Base-by-base conservation (phyloP, 352 stramenopile genomes). In the Phytopythium boreale region DNA sequence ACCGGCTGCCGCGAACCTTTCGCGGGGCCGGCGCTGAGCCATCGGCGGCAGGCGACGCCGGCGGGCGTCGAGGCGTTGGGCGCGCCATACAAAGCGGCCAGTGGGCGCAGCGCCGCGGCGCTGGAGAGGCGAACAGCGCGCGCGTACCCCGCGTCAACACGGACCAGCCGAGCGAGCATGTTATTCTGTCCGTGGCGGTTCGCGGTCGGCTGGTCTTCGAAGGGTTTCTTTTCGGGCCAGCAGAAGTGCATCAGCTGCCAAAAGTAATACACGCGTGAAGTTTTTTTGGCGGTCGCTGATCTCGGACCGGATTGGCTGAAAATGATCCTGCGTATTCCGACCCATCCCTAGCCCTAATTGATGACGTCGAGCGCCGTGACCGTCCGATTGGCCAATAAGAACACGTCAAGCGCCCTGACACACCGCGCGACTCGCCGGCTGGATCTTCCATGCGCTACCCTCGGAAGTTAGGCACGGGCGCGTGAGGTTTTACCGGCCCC, bases 1-100 rank as follows among this genome's bases (percentile, higher is more conserved):
- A 90, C 67, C 4, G 74, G 62, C 8, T 66, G 39, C 31, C 67
- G 67, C 56, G 66, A 34, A 9, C 49, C 46, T 5, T 29, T 47
- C 53, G 53, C 53, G 15, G 7, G 14, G 10, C 36, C 53, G 46
- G 10, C 22, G 46, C 46, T 53, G 8, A 29, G 11, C 46, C 46
- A 53, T 10, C 46, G 46, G 2, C 46, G 46, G 2, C 11, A 9
- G 1, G 12, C 12, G 26, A 11, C 22, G n/a, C 0, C 43, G 11
- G 1, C 10, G 22, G 43, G 5, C 4, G 43, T 1, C 6, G 7
- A 50, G 4, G 8, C 9, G 8, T 19, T 14, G 20, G 20, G 17
- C 15, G 41, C 41, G 17, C 4, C 41, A 46, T n/a, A 22, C 43
- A 11, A 17, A 26, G 19, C 43, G 20, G 7, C 6, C 43, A 20